Percentiles rank a stretch among this genome's conserved stretches.
These are phyloP conservation scores for Physcomitrellopsis africana DNA, from an alignment of 225 moss, liverwort and hornwort genomes.

Conservation along the genomic window DNA sequence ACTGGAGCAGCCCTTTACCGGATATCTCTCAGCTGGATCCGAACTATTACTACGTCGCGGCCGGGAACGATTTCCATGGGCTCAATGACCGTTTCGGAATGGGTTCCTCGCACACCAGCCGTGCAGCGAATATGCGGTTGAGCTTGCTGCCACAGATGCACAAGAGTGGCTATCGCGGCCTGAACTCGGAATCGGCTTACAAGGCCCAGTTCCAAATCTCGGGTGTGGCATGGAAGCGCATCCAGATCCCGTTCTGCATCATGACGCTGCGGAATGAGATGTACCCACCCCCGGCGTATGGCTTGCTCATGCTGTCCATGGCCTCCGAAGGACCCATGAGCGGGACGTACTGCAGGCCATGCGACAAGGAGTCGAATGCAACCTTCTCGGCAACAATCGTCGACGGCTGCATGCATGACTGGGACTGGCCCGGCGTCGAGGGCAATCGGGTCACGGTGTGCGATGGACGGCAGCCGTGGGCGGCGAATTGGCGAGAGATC, in stretches of 20 bases:
- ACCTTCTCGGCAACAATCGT: slow-evolving; percentile 29
- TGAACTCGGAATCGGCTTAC: slow-evolving; percentile 82
- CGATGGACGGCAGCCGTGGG: slow-evolving; percentile 56
- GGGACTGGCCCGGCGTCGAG: slow-evolving; percentile 64
- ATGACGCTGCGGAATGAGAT: slow-evolving; percentile 53
- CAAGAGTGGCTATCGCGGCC: slow-evolving; percentile 39
- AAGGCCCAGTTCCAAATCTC: slow-evolving; percentile 56
- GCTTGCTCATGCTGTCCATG: slow-evolving; percentile 62
- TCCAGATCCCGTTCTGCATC: slow-evolving; percentile 77
- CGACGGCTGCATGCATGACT: slow-evolving; percentile 19
- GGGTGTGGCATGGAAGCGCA: slow-evolving; percentile 35
- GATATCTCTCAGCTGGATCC: slow-evolving; percentile 43
- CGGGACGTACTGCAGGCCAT: slow-evolving; percentile 89
- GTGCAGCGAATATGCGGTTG: slow-evolving; percentile 62
- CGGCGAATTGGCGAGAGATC: slow-evolving; percentile 60
- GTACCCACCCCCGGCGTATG: slow-evolving; percentile 39
- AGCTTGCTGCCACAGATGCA: slow-evolving; percentile 63
- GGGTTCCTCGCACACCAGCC: slow-evolving; percentile 61
- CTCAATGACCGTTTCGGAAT: slow-evolving; percentile 87
- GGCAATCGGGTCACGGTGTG: slow-evolving; percentile 45
- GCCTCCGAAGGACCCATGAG: slow-evolving; percentile 64
- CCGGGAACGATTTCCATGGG: slow-evolving; percentile 65
- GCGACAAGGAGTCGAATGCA: slow-evolving; percentile 50
- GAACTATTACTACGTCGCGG: slow-evolving; percentile 56
- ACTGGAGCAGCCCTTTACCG: slow-evolving; percentile 59